These are phyloP conservation scores for Pythium chondricola DNA, from an alignment of 352 stramenopile genomes.

Conservation along the genomic window DNA sequence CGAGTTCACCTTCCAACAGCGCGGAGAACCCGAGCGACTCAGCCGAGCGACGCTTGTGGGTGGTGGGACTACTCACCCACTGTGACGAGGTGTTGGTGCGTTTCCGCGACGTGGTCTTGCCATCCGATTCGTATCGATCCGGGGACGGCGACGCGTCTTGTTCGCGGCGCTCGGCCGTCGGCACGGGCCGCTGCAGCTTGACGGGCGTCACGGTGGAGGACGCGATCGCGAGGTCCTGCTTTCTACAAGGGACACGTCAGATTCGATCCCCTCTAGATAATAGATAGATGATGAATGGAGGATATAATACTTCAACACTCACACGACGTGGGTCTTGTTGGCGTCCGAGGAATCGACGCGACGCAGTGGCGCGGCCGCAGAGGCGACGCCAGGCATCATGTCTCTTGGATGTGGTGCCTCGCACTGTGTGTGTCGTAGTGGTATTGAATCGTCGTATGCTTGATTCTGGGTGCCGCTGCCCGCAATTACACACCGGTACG, in stretches of 20 bases:
- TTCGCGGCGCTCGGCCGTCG: constrained; percentile 10
- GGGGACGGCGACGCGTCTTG: constrained; percentile 1
- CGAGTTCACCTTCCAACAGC: constrained; percentile 40
- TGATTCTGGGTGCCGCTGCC: no score
- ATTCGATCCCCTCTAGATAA: no score
- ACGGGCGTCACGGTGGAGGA: constrained; percentile 15
- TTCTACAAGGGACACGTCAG: constrained; percentile 2
- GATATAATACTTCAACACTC: not conserved
- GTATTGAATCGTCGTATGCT: no score
- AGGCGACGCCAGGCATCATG: constrained; percentile 8
- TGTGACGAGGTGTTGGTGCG: constrained; percentile 12
- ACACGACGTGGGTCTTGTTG: constrained; percentile 23
- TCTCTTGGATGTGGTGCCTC: no score
- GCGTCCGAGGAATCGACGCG: constrained; percentile 17
- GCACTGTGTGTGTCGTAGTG: no score
- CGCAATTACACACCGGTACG: no score
- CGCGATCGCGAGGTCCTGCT: constrained; percentile 14
- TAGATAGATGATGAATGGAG: no score
- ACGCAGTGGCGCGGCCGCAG: constrained; percentile 7
- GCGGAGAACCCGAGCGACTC: constrained; percentile 15
- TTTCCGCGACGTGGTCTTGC: constrained; percentile 12
- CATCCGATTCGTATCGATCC: not conserved
- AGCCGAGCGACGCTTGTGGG: constrained; percentile 14
- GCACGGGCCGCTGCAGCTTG: constrained; percentile 12
- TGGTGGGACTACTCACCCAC: constrained; percentile 15